These are phyloP conservation scores for Persicaria maculosa DNA, from an alignment of 148 eudicot genomes.

Conservation along the genomic window DNA sequence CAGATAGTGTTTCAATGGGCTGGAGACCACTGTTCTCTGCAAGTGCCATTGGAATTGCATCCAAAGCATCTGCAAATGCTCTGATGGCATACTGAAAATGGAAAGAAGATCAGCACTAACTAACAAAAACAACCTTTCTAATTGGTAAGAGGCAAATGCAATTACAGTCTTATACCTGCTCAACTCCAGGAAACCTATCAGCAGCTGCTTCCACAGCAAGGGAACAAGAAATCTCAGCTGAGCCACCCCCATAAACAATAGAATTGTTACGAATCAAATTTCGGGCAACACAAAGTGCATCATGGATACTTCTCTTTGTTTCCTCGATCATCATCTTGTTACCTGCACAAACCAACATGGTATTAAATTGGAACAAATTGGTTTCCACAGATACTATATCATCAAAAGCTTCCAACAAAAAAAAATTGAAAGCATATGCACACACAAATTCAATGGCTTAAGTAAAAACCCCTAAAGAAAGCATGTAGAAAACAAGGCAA, in stretches of 20 bases:
- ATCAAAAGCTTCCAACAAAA: background rate
- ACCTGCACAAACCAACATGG: conserved; percentile 30
- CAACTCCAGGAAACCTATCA: conserved; percentile 11
- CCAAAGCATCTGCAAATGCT: conserved; percentile 94
- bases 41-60: conserved; percentile 91
- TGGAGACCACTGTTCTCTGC: conserved; percentile 97
- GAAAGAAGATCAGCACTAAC: background rate
- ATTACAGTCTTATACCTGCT: background rate
- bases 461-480: background rate
- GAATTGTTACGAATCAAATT: conserved; percentile 14
- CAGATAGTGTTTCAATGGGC: conserved; percentile 91
- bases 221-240: conserved; percentile 13
- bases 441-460: background rate
- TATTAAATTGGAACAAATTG: background rate
- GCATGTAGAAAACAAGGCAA: background rate
- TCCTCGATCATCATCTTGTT: conserved; percentile 99
- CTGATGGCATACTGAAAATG: conserved; percentile 83
- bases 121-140: background rate
- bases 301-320: conserved; percentile 51
- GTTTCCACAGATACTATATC: background rate
- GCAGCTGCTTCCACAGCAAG: conserved; percentile 15
- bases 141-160: background rate
- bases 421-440: too few species aligned
- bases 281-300: conserved; percentile 13
- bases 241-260: conserved; percentile 13